Evolutionary conservation across 164 flowering plant genomes (phyloP).

Genomic region (Macadamia integrifolia): DNA sequence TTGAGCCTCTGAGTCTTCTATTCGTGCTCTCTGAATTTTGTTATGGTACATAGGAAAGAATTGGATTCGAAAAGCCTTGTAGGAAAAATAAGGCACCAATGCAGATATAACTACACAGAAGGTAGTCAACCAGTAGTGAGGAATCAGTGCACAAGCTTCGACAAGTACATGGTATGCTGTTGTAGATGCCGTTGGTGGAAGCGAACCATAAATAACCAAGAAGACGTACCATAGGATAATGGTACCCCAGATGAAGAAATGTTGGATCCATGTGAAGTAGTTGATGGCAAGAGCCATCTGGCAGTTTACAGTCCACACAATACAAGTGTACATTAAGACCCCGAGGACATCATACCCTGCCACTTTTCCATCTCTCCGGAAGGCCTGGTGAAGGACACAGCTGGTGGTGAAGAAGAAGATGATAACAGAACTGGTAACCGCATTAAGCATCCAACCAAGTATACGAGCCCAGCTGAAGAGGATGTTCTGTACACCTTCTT

Average conservation of each 20-base stretch:
- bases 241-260: slow-evolving; percentile 86
- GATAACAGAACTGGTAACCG: slow-evolving; percentile 48
- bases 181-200: slow-evolving; percentile 53
- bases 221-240: slow-evolving; percentile 67
- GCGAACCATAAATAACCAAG: slow-evolving; percentile 47
- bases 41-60: slow-evolving; percentile 72
- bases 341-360: slow-evolving; percentile 55
- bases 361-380: slow-evolving; percentile 55
- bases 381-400: slow-evolving; percentile 41
- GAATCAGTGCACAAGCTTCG: slow-evolving; percentile 66
- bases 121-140: slow-evolving; percentile 49
- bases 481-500: slow-evolving; percentile 64
- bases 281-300: slow-evolving; percentile 71
- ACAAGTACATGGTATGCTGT: slow-evolving; percentile 61
- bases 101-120: slow-evolving; percentile 47
- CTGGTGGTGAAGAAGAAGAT: slow-evolving; percentile 56
- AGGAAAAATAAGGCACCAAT: slow-evolving; percentile 50
- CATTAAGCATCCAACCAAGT: slow-evolving; percentile 83
- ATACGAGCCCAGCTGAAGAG: slow-evolving; percentile 83
- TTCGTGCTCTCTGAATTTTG: slow-evolving; percentile 31
- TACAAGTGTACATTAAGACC: slow-evolving; percentile 61
- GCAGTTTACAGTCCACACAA: slow-evolving; percentile 81
- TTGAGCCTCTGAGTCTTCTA: slow-evolving; percentile 21
- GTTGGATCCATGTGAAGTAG: slow-evolving; percentile 93
- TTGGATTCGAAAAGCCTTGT: slow-evolving; percentile 45